phyloP scores from a whole-genome alignment of 1,284 basidiomycete species.

The Neotropicomus parvogracilis region DNA sequence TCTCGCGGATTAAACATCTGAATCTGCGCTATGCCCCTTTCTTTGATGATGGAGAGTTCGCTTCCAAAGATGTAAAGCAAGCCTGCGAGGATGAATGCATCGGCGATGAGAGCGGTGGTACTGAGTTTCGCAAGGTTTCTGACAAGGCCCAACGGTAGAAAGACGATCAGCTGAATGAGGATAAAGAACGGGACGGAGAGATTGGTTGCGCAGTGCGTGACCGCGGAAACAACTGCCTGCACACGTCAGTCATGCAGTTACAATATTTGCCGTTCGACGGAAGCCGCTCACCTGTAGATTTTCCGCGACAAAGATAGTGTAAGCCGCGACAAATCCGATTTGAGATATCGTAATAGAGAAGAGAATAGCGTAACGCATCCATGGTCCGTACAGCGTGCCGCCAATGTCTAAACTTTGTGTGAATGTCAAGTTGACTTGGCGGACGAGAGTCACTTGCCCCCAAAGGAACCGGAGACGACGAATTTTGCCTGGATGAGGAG shows the following conservation, averaged over 20 bases:
- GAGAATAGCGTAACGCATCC: conserved; percentile 90
- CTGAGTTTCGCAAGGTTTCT: conserved; percentile 92
- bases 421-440: background rate
- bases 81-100: conserved; percentile 92
- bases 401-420: conserved; percentile 75
- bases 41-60: conserved; percentile 66
- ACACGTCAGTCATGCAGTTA: conserved; percentile 3
- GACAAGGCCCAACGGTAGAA: conserved; percentile 83
- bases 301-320: conserved; percentile 95
- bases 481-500: conserved; percentile 88
- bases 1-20: conserved; percentile 85
- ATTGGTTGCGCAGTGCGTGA: conserved; percentile 73
- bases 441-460: conserved; percentile 51
- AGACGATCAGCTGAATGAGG: conserved; percentile 78
- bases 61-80: conserved; percentile 83
- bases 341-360: conserved; percentile 89
- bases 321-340: conserved; percentile 84
- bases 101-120: conserved; percentile 88
- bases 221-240: conserved; percentile 78
- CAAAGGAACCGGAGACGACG: conserved; percentile 89
- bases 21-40: conserved; percentile 77
- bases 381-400: conserved; percentile 85
- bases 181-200: conserved; percentile 82
- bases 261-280: background rate
- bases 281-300: conserved; percentile 62